These are phyloP conservation scores for Poa pratensis DNA, from an alignment of 176 grass and related monocot species.

Conservation along the genomic window DNA sequence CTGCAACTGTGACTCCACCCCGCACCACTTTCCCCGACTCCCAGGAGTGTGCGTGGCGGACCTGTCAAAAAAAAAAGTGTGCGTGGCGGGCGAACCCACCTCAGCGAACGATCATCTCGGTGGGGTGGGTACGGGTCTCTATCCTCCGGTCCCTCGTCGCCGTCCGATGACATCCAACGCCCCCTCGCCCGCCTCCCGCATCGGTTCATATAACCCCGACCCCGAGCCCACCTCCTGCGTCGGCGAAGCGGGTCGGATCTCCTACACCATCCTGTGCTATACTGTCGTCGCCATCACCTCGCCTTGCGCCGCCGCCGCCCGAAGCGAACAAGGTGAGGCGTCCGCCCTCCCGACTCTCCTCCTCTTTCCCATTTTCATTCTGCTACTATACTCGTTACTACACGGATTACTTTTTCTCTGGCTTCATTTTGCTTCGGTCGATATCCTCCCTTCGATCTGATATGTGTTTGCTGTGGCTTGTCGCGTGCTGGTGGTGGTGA, in stretches of 20 bases:
- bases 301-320: not conserved
- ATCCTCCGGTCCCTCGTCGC: no score
- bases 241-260: conserved; percentile 16
- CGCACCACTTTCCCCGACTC: no score
- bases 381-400: not conserved
- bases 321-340: conserved; percentile 26
- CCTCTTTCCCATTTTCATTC: not conserved
- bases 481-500: not conserved
- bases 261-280: not conserved
- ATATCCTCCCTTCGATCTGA: not conserved
- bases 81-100: no score
- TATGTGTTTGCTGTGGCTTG: conserved; percentile 6
- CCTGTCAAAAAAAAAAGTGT: no score
- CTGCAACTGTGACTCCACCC: no score
- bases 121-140: no score
- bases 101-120: no score
- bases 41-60: no score
- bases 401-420: not conserved
- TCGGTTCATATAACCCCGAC: no score
- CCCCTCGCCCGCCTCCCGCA: no score
- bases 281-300: not conserved
- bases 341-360: not conserved
- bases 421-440: not conserved
- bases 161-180: no score
- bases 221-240: not conserved